Evolutionary conservation across 192 early-diverging fungal species (phyloP).

Genomic region (Jimgerdemannia flammicorona): DNA sequence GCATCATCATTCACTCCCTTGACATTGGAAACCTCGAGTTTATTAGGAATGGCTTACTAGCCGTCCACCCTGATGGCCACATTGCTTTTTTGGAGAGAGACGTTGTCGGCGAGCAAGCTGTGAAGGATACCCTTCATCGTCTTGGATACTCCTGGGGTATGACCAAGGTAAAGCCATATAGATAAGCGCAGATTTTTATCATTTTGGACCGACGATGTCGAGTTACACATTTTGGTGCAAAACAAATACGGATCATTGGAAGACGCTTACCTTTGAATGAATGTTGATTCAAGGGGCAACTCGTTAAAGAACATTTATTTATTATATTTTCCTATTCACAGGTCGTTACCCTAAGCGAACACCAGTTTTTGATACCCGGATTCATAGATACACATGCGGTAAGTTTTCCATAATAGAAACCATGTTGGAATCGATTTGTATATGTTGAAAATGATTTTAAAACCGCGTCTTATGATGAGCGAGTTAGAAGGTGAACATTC

Average conservation of each 20-base stretch:
- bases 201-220: not conserved
- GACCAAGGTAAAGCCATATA: conserved; percentile 22
- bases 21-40: conserved; percentile 56
- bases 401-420: conserved; percentile 14
- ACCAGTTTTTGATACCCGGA: conserved; percentile 86
- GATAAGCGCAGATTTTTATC: not conserved
- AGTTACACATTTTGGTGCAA: not conserved
- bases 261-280: not conserved
- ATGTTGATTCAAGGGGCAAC: no score
- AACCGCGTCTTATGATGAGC: not conserved
- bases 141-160: conserved; percentile 12
- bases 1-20: conserved; percentile 28
- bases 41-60: conserved; percentile 59
- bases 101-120: conserved; percentile 30
- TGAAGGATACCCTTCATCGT: conserved; percentile 18
- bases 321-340: conserved; percentile 10
- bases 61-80: conserved; percentile 55
- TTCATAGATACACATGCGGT: conserved; percentile 90
- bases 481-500: no score
- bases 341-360: conserved; percentile 34
- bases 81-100: conserved; percentile 60
- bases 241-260: not conserved
- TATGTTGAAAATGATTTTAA: not conserved
- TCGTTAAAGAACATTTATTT: not conserved
- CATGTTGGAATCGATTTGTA: not conserved